phyloP scores from a whole-genome alignment of 2,329 filamentous ascomycete species.

The Ilyonectria sp. region DNA sequence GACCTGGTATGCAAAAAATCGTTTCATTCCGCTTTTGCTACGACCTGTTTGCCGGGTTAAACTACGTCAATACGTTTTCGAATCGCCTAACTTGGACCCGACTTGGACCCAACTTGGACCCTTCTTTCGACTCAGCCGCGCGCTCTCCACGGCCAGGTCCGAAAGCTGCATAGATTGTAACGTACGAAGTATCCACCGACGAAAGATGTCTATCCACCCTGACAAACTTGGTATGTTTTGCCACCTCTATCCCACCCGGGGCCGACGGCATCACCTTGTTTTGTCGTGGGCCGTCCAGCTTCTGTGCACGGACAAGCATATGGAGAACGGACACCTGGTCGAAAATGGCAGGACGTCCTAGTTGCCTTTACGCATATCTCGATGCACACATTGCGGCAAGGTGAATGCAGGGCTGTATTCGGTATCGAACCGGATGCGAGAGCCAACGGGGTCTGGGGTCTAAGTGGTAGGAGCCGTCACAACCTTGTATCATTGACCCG shows the following conservation, averaged over 20 bases:
- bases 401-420: not conserved
- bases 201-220: not conserved
- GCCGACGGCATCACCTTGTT: not conserved
- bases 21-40: not conserved
- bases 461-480: not conserved
- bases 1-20: not conserved
- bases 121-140: not conserved
- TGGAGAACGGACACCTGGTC: not conserved
- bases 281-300: not conserved
- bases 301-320: not conserved
- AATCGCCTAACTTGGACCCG: not conserved
- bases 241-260: slow-evolving; percentile 14
- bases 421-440: not conserved
- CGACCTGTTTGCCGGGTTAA: not conserved
- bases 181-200: not conserved
- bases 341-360: slow-evolving; percentile 6
- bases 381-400: not conserved
- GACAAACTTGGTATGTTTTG: not conserved
- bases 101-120: not conserved
- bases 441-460: not conserved
- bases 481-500: not conserved
- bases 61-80: slow-evolving; percentile 1
- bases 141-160: not conserved
- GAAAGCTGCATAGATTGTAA: not conserved
- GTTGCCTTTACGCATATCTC: not conserved